A percentile compares a stretch with the other conserved stretches of the same genome.
Evolutionary conservation across 441 rosid genomes (phyloP).

Genomic region (Adansonia madagascariensis): DNA sequence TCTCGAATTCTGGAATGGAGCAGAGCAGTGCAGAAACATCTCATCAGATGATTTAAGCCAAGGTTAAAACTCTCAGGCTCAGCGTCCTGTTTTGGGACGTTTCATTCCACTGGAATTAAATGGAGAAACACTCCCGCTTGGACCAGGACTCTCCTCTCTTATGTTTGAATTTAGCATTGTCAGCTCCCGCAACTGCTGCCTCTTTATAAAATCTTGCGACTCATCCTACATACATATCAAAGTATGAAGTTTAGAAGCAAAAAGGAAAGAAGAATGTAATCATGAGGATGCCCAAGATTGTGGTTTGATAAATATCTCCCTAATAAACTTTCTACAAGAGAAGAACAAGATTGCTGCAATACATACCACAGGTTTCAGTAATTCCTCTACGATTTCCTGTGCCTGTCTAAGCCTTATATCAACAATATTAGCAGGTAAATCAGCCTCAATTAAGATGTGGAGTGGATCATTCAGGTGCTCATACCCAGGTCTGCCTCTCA

Average conservation of each 20-base stretch:
- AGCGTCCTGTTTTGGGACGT: conserved; percentile 94
- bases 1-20: conserved; percentile 32
- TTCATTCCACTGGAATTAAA: conserved; percentile 94
- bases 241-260: background rate
- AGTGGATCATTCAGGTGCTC: conserved; percentile 96
- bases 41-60: conserved; percentile 19
- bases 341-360: background rate
- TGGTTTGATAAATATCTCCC: background rate
- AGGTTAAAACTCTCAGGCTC: conserved; percentile 42
- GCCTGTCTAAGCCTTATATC: conserved; percentile 90
- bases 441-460: conserved; percentile 92
- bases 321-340: background rate
- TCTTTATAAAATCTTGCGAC: conserved; percentile 87
- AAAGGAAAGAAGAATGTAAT: background rate
- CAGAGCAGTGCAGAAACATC: conserved; percentile 14
- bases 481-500: conserved; percentile 91
- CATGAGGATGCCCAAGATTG: background rate
- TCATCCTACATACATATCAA: conserved; percentile 69
- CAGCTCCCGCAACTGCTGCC: conserved; percentile 93
- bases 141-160: conserved; percentile 97
- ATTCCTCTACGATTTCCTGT: conserved; percentile 88
- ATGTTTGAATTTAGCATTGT: conserved; percentile 84
- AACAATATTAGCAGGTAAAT: conserved; percentile 82
- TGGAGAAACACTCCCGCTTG: conserved; percentile 86
- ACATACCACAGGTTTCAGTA: conserved; percentile 92